Percentiles rank a stretch among this genome's conserved stretches.
These are phyloP conservation scores for Luvunga scandens DNA, from an alignment of 345 rosid species.

Conservation along the genomic window DNA sequence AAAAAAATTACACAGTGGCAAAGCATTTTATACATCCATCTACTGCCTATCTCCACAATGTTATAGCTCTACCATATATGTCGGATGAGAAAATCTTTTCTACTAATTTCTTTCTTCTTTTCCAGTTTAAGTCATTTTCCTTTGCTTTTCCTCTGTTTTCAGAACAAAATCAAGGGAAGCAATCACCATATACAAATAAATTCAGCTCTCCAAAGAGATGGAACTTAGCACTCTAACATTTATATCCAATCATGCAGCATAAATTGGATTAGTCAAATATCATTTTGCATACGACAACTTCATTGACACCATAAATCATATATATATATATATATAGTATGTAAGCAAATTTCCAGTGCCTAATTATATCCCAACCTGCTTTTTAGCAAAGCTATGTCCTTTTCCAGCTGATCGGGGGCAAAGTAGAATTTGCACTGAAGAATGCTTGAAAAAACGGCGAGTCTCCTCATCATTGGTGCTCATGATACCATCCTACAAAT, in stretches of 20 bases:
- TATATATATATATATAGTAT: not conserved
- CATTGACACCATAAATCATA: not conserved
- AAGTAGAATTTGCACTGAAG: slow-evolving; percentile 84
- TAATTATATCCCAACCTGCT: slow-evolving; percentile 49
- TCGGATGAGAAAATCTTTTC: not conserved
- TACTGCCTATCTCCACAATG: not conserved
- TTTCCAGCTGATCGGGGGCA: slow-evolving; percentile 83
- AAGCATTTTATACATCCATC: not conserved
- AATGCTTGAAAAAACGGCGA: slow-evolving; percentile 81
- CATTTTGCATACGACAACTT: not conserved
- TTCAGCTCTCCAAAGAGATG: not conserved
- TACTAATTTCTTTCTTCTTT: not conserved
- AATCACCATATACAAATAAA: not conserved
- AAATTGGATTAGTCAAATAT: not conserved
- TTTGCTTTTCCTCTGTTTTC: not conserved
- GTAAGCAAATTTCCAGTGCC: slow-evolving; percentile 4
- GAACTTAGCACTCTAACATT: not conserved
- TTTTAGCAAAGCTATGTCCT: slow-evolving; percentile 83
- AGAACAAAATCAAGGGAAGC: not conserved
- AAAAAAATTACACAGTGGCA: not conserved
- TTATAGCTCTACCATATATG: not conserved
- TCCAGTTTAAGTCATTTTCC: not conserved
- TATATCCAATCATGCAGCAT: not conserved
- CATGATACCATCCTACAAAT: slow-evolving; percentile 81
- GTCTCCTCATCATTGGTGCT: slow-evolving; percentile 83